phyloP scores from a whole-genome alignment of 805 yeast genomes.

The Monosporozyma servazzii region DNA sequence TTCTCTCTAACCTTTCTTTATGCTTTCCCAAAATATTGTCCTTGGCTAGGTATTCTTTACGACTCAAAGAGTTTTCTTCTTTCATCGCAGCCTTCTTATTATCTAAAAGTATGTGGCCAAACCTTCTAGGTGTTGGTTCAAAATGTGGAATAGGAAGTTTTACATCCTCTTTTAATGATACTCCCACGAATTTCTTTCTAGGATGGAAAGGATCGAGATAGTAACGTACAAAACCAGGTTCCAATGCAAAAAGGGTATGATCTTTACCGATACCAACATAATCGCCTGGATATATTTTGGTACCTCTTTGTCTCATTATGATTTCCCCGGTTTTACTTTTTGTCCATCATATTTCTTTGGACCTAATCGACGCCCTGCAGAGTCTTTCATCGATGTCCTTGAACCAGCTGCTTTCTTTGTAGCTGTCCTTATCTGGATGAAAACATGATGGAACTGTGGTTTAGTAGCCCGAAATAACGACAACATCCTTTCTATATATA shows the following conservation, averaged over 20 bases:
- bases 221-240: constrained; percentile 88
- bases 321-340: constrained; percentile 68
- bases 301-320: constrained; percentile 89
- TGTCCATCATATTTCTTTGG: constrained; percentile 77
- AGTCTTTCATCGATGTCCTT: constrained; percentile 86
- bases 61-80: constrained; percentile 54
- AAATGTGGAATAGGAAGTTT: constrained; percentile 83
- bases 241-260: constrained; percentile 83
- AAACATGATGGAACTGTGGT: constrained; percentile 1
- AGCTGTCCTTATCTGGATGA: constrained; percentile 63
- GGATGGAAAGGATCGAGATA: constrained; percentile 97
- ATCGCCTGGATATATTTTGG: constrained; percentile 89
- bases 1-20: constrained; percentile 34
- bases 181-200: constrained; percentile 79
- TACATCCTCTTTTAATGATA: constrained; percentile 57
- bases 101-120: constrained; percentile 62
- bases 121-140: constrained; percentile 77
- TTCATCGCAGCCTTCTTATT: constrained; percentile 36
- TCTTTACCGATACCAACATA: constrained; percentile 86
- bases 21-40: constrained; percentile 39
- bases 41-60: constrained; percentile 56
- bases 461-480: not conserved
- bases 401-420: constrained; percentile 94
- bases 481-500: not conserved
- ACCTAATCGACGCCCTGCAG: constrained; percentile 91